Percentiles rank a stretch among this genome's conserved stretches.
These are phyloP conservation scores for Zelopaecilomyces penicillatus DNA, from an alignment of 2,329 filamentous ascomycete genomes.

Conservation along the genomic window DNA sequence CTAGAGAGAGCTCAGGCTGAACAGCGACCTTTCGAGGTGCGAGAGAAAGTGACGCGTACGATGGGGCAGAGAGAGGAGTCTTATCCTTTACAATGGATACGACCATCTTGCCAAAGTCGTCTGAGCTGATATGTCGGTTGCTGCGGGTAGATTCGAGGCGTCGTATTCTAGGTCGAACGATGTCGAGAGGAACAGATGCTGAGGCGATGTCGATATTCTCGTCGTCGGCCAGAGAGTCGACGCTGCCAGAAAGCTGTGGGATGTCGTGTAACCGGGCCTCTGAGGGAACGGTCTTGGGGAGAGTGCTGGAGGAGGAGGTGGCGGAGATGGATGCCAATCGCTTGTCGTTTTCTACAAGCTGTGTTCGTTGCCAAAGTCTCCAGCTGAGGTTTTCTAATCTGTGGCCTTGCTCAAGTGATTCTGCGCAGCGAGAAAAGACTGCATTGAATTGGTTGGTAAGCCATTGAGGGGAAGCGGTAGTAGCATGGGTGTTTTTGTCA, in stretches of 20 bases:
- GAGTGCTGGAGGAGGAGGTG: constrained; percentile 29
- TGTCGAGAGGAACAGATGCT: constrained; percentile 48
- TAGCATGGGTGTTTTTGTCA: background rate
- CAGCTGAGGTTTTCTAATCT: constrained; percentile 92
- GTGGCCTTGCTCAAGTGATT: constrained; percentile 86
- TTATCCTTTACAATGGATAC: constrained; percentile 87
- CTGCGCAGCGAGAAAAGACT: constrained; percentile 93
- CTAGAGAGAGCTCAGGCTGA: constrained; percentile 23
- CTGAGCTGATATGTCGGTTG: constrained; percentile 84
- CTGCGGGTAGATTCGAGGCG: constrained; percentile 63
- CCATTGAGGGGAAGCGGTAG: constrained; percentile 5
- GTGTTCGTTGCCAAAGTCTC: constrained; percentile 87
- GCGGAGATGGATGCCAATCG: constrained; percentile 32
- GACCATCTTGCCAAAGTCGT: constrained; percentile 90
- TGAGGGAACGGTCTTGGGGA: constrained; percentile 42
- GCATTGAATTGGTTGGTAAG: constrained; percentile 20
- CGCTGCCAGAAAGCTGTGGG: constrained; percentile 67
- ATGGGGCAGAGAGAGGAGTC: constrained; percentile 42
- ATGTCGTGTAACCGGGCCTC: constrained; percentile 42
- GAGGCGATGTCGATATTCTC: constrained; percentile 52
- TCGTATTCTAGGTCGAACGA: constrained; percentile 57
- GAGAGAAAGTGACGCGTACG: constrained; percentile 20
- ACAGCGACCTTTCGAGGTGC: constrained; percentile 36
- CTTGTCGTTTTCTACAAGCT: constrained; percentile 64
- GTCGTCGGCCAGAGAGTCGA: constrained; percentile 66